Evolutionary conservation across 192 early-diverging fungal genomes (phyloP), one percentile per base, ranked within the genome.

Genomic region (Phycomyces blakesleeanus): DNA sequence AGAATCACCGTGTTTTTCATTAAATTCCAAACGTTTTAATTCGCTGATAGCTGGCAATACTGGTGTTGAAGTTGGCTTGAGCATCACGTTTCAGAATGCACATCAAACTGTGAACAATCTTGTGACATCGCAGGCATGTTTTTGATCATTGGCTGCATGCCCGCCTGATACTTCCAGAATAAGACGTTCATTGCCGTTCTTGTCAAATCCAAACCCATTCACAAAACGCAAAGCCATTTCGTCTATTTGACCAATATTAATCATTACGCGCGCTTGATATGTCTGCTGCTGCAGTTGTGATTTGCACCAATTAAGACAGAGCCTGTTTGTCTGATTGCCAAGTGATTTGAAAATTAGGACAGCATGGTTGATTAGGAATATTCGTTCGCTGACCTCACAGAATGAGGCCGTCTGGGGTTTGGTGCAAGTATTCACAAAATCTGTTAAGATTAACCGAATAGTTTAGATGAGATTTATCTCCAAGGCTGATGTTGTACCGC

Each of bases 61-160:
- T 6, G 15, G 54, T 20, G 20, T 55, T 55, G 20, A 55, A 1
- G 29, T 55, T 24, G 14, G 15, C 20, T 21, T 55, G 54, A 16
- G 54, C 54, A 21, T 55, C 54, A 27, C 54, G 7, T 27, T 55
- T 55, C 22, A 55, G 9, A 18, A 55, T 27, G 20, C 54, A 55
- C 54, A 55, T 25, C 15, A 55, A 29, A 27, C 54, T 55, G 8
- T 55, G 54, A 14, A 55, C 29, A 27, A 55, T 55, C 21, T 55
- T 55, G 54, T 55, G 54, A 11, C 54, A 21, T 55, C 54, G 54
- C 22, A n/a, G 10, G 54, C 54, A 27, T 55, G 5, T 55, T 21
- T 2, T 1, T 21, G 21, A 25, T 55, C 4, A 21, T 55, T 29
- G 10, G 26, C 2, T 4, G 54, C 26, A 27, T 55, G 54, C 20